Conservation (phyloP, 2,329 filamentous ascomycete species). For the Herpotrichia juniperi region DNA sequence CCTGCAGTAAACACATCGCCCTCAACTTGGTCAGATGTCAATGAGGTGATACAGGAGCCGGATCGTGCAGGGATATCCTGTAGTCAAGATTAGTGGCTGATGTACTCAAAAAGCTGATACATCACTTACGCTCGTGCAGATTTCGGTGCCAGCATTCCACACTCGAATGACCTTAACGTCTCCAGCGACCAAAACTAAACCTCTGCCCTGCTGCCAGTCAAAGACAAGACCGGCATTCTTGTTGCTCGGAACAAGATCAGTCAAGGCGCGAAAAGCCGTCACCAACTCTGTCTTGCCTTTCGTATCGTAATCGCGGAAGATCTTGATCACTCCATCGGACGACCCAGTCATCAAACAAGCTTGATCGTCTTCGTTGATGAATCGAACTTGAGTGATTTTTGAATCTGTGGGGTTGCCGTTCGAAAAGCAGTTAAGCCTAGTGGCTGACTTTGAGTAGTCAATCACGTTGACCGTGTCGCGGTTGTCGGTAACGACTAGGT, state of each 20-base stretch:
- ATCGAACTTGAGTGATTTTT: conserved; percentile 91
- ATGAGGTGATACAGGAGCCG: conserved; percentile 90
- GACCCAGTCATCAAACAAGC: conserved; percentile 94
- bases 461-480: conserved; percentile 86
- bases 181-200: conserved; percentile 91
- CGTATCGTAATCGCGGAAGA: conserved; percentile 90
- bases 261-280: conserved; percentile 88
- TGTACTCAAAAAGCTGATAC: background rate
- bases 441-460: conserved; percentile 68
- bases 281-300: conserved; percentile 80
- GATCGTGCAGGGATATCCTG: conserved; percentile 91
- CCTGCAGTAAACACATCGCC: conserved; percentile 95
- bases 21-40: conserved; percentile 97
- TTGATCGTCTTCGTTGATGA: conserved; percentile 98
- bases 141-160: conserved; percentile 93
- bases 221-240: conserved; percentile 95
- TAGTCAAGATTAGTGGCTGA: conserved; percentile 9
- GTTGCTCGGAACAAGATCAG: conserved; percentile 91
- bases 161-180: conserved; percentile 95
- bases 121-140: conserved; percentile 73
- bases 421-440: conserved; percentile 85
- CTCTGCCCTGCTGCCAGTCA: conserved; percentile 98
- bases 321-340: conserved; percentile 90
- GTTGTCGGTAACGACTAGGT: conserved; percentile 91
- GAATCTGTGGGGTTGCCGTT: conserved; percentile 93